These are phyloP conservation scores for Malassezia equina DNA, from an alignment of 1,284 basidiomycete species.

Conservation along the genomic window DNA sequence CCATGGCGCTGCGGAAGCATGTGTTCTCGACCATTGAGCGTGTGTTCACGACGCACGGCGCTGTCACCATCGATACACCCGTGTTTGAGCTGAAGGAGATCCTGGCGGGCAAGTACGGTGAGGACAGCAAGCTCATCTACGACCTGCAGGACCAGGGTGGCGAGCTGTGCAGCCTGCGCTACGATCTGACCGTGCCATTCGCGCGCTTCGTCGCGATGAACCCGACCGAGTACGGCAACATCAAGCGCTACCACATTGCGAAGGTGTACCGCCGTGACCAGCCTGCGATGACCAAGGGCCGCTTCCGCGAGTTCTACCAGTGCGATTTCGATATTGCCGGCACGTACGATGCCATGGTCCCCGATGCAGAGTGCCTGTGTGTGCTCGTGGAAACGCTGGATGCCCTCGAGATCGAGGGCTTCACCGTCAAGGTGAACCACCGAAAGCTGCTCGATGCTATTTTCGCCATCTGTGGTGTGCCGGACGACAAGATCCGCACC, in stretches of 20 bases:
- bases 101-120: conserved; percentile 70
- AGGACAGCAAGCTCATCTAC: conserved; percentile 95
- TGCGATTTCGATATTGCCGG: conserved; percentile 98
- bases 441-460: conserved; percentile 95
- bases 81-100: conserved; percentile 97
- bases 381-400: conserved; percentile 72
- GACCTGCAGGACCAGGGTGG: conserved; percentile 98
- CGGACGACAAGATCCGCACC: conserved; percentile 76
- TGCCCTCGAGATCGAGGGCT: conserved; percentile 71
- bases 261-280: conserved; percentile 96
- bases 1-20: conserved; percentile 82
- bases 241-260: conserved; percentile 91
- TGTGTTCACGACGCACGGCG: conserved; percentile 80
- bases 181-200: conserved; percentile 90
- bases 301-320: conserved; percentile 98
- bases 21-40: conserved; percentile 81
- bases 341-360: conserved; percentile 78
- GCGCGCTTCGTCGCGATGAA: conserved; percentile 93
- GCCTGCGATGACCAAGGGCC: conserved; percentile 92
- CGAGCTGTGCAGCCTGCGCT: conserved; percentile 84
- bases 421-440: conserved; percentile 88
- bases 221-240: conserved; percentile 58
- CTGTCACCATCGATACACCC: conserved; percentile 86
- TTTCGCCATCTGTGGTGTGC: conserved; percentile 92
- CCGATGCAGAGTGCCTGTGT: conserved; percentile 82